Evolutionary conservation across 1,284 basidiomycete genomes (phyloP), one percentile per base, ranked within the genome.

Genomic region (Athelia psychrophila): DNA sequence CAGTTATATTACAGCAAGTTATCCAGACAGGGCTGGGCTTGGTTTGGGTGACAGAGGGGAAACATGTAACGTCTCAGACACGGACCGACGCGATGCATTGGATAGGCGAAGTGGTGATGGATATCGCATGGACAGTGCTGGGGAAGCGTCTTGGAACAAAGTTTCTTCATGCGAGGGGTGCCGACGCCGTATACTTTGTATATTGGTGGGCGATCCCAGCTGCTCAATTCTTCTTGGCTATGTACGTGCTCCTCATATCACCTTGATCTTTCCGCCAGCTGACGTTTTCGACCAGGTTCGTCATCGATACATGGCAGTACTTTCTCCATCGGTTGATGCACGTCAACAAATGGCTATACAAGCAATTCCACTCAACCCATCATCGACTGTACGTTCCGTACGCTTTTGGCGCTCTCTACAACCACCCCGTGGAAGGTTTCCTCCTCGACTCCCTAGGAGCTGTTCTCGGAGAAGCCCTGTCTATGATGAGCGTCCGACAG

Each of bases 301-400:
- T 96, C 56, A 90, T 99, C 64, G 96, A 99, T 72, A 95, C 95
- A 30, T 98, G 95, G 95, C 95, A 99, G 72, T 99, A 99, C 72
- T 93, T 93, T 72, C 78, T 94, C 36, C 96, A 99, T 68, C 92
- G 97, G 46, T 73, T 77, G 38, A 93, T 98, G 86, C 96, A 99
- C 76, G 75, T 82, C 62, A 95, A 93, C 76, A 91, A 88, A 54
- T 96, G 82, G 67, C 79, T 99, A 32, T 99, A 98, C 76, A 91
- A 86, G 60, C 83, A 91, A 54, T 81, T 98, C 61, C 97, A 99
- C 72, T 94, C 93, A 1, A 88, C 91, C 69, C 97, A 99, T 68
- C 97, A 99, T 70, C 82, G 95, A 9, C 85, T 99, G 13, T 97
- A 98, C 68, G 94, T 97, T 9, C 95, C 97, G 0, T 99, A 98